phyloP scores from a whole-genome alignment of 768 basidiomycete genomes.

The Fibroporia radiculosa region DNA sequence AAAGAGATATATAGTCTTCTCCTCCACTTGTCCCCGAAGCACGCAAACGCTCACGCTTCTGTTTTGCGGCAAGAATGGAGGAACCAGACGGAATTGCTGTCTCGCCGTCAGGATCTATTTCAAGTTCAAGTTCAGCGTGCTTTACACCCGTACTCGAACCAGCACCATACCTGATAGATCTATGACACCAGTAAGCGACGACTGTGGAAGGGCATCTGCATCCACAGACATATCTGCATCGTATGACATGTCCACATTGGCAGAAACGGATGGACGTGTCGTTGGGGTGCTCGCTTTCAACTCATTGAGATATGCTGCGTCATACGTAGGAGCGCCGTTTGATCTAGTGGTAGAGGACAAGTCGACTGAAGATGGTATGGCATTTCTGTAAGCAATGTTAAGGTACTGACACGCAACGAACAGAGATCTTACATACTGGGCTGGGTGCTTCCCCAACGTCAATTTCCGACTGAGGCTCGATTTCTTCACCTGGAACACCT shows the following conservation, averaged over 20 bases:
- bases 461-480: constrained; percentile 67
- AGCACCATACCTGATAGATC: constrained; percentile 26
- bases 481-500: constrained; percentile 76
- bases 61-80: constrained; percentile 64
- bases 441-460: constrained; percentile 45
- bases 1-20: constrained; percentile 76
- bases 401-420: background rate
- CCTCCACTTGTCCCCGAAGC: constrained; percentile 32
- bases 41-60: constrained; percentile 65
- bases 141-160: background rate
- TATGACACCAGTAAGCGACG: constrained; percentile 19
- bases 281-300: constrained; percentile 72
- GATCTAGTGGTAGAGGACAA: constrained; percentile 39
- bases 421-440: no score
- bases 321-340: constrained; percentile 55
- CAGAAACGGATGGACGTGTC: constrained; percentile 33
- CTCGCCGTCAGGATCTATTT: constrained; percentile 28
- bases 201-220: constrained; percentile 29
- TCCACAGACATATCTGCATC: constrained; percentile 43
- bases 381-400: constrained; percentile 26
- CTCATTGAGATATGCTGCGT: constrained; percentile 64
- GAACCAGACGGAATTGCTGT: constrained; percentile 62
- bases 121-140: background rate
- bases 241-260: constrained; percentile 28
- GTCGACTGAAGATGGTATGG: constrained; percentile 40